Evolutionary conservation across 2,329 filamentous ascomycete species (phyloP), one percentile per base, ranked within the genome.

Genomic region (Phyllosticta citribraziliensis): DNA sequence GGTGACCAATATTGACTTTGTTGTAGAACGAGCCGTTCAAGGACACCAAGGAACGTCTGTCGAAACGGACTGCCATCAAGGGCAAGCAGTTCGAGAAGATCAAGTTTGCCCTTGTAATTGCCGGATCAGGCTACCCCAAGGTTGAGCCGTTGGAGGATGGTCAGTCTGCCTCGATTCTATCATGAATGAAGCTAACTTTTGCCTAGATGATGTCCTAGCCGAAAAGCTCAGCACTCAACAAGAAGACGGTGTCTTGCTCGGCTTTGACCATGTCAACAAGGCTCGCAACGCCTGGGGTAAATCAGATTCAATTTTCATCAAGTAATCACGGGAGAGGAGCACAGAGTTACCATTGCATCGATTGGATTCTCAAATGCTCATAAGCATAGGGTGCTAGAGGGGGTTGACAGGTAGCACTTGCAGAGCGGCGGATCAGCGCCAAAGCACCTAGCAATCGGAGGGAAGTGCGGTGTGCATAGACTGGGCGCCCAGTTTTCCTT

Each of bases 71-170:
- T 0, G 92, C 92, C 25, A 87, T 99, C 76, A 97, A 97, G 76
- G 95, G 94, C 74, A 99, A 99, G 80, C 91, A 91, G 66, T 92
- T 99, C 67, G 93, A 99, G 75, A 97, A 97, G 80, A 94, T 99
- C 75, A 97, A 95, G 75, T 97, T 99, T 78, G 89, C 91, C 6
- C 76, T 96, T 33, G 83, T 97, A 35, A 65, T 57, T 80, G 86
- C 72, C 81, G 57, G n/a, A 12, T 20, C 24, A 24, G 88, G 72
- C 67, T 95, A 89, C 74, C 85, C 88, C 50, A 91, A 88, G 70
- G 88, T 91, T 25, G 82, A 85, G 63, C 95, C 95, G 76, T 79
- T 99, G 55, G 85, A 88, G 66, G 94, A 97, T 76, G 91, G 93
- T 96, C 78, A 80, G 86, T 73, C 14, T 22, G n/a, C 1, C 22